Percentiles rank a stretch among this genome's conserved stretches.
Evolutionary conservation across 768 basidiomycete species (phyloP).

Genomic region (Naganishia kalamii): DNA sequence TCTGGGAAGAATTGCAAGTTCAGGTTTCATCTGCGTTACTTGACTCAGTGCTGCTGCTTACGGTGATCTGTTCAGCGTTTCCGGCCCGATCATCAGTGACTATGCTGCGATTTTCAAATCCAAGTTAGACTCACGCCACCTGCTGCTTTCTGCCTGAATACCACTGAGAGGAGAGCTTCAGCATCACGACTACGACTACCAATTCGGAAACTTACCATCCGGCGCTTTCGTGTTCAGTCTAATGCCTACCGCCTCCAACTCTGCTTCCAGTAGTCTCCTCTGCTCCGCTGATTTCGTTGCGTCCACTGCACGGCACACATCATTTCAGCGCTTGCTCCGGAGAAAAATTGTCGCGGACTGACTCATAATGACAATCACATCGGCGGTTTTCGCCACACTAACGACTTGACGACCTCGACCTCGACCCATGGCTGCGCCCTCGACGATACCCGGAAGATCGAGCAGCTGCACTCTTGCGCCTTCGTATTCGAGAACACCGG

Average conservation of each 20-base stretch:
- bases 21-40: not conserved
- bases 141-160: slow-evolving; percentile 86
- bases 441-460: slow-evolving; percentile 89
- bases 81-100: not conserved
- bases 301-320: slow-evolving; percentile 33
- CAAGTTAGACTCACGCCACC: slow-evolving; percentile 63
- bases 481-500: slow-evolving; percentile 92
- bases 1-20: not conserved
- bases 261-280: slow-evolving; percentile 74
- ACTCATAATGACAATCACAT: slow-evolving; percentile 65
- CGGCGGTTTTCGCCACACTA: slow-evolving; percentile 80
- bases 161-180: slow-evolving; percentile 50
- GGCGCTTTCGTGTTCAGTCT: slow-evolving; percentile 82
- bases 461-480: slow-evolving; percentile 88
- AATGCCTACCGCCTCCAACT: slow-evolving; percentile 94
- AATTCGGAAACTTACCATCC: slow-evolving; percentile 50
- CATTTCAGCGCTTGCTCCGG: not conserved
- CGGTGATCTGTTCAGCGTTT: not conserved
- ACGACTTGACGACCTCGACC: slow-evolving; percentile 95
- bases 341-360: slow-evolving; percentile 13
- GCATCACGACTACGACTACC: not conserved
- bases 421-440: slow-evolving; percentile 55
- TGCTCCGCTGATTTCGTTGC: slow-evolving; percentile 64
- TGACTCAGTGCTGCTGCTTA: not conserved
- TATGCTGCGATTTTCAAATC: not conserved